Base-by-base conservation (phyloP, 768 basidiomycete genomes). In the Pisolithus sp. region DNA sequence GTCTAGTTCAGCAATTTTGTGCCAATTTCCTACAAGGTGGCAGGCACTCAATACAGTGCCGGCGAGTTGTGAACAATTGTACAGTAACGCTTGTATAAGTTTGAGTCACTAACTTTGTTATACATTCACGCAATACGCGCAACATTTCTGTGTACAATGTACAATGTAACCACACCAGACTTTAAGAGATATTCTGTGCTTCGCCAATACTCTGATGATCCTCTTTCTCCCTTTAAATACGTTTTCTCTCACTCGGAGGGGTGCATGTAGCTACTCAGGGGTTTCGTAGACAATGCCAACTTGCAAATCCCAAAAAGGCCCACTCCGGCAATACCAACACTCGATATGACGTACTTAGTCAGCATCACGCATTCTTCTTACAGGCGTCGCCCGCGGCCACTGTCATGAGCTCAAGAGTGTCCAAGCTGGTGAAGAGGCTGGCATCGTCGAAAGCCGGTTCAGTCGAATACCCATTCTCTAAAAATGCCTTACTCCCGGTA, bases 91-190 rank as follows among this genome's bases (percentile, higher is more conserved):
- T 49, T 86, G 95, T 80, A 45, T 76, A 93, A n/a, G 26, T 73
- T 99, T 9, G 85, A 93, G 67, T 66, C 95, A 31, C 75, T 97
- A 38, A 83, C 85, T 15, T 83, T 81, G 66, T 96, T 96, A 7
- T 26, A 26, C 26, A 70, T 86, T 93, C 18, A 97, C 93, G 53
- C 88, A 92, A 53, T 81, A 86, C 48, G 92, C 96, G 59, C 93
- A 93, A 68, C 98, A 98, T 71, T 97, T 98, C 83, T 98, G 96
- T 65, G 82, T 24, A 24, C 23, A 96, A 97, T 65, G 82, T 24
- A 24, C 23, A 96, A 97, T 73, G 5, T 13, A 13, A 34, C 31
- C 31, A 34, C 31, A 10, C 10, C 12, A 34, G 31, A 13, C 31
- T 31, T 31, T 10, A 9, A 31, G 30, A 31, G 10, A 9, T 2